These are phyloP conservation scores for Candida maesae DNA, from an alignment of 805 yeast species.

Conservation along the genomic window DNA sequence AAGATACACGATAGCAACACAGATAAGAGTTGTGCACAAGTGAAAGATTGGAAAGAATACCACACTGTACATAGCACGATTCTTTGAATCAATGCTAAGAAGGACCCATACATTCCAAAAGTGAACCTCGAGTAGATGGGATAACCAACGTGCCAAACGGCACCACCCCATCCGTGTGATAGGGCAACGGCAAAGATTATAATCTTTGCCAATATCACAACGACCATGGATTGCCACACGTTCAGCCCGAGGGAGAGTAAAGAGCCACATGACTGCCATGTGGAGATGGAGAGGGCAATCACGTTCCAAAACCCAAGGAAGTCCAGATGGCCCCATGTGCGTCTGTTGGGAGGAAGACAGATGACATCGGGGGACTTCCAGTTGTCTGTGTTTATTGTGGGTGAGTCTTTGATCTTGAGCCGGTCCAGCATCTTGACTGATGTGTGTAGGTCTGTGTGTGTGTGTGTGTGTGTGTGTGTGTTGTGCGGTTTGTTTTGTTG, in stretches of 20 bases:
- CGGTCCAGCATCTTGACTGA: slow-evolving; percentile 5
- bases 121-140: slow-evolving; percentile 41
- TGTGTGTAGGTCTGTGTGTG: background rate
- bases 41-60: slow-evolving; percentile 43
- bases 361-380: slow-evolving; percentile 39
- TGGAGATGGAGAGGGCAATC: slow-evolving; percentile 35
- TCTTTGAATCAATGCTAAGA: slow-evolving; percentile 41
- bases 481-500: background rate
- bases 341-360: slow-evolving; percentile 41
- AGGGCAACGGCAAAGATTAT: slow-evolving; percentile 39
- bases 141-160: slow-evolving; percentile 46
- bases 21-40: slow-evolving; percentile 43
- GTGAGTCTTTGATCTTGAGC: slow-evolving; percentile 22
- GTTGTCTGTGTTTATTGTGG: slow-evolving; percentile 20
- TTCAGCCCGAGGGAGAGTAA: slow-evolving; percentile 40
- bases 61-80: slow-evolving; percentile 43
- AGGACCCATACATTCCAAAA: slow-evolving; percentile 45
- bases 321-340: slow-evolving; percentile 44
- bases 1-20: slow-evolving; percentile 37
- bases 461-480: background rate
- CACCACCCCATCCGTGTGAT: slow-evolving; percentile 44
- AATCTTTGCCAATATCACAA: slow-evolving; percentile 38
- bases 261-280: slow-evolving; percentile 41
- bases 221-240: slow-evolving; percentile 42
- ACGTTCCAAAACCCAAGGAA: slow-evolving; percentile 42